Conservation (phyloP, 2,329 filamentous ascomycete species). For the Calonectria honghensis region DNA sequence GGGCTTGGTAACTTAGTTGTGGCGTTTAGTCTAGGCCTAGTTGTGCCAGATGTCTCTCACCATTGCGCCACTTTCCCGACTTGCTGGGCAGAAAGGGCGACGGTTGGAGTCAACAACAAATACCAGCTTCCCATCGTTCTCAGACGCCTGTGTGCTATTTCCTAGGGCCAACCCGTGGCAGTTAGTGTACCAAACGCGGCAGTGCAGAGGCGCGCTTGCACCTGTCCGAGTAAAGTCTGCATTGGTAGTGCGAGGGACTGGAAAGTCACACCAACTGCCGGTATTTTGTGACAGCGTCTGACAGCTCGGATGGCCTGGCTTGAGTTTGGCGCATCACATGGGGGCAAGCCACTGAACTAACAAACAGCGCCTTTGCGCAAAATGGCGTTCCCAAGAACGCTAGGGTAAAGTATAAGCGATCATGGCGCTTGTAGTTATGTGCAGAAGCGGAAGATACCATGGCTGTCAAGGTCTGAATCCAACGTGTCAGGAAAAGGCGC, state of each 20-base stretch:
- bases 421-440: not conserved
- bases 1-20: not conserved
- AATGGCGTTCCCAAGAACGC: not conserved
- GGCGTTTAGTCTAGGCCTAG: not conserved
- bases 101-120: not conserved
- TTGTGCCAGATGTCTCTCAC: not conserved
- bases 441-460: not conserved
- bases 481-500: not conserved
- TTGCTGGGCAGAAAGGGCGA: not conserved
- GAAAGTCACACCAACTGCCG: not conserved
- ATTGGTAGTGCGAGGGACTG: not conserved
- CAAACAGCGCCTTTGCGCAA: not conserved
- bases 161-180: not conserved
- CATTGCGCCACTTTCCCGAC: not conserved
- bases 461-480: not conserved
- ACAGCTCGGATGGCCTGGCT: not conserved
- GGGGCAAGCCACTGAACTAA: not conserved
- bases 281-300: not conserved
- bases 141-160: not conserved
- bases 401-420: not conserved
- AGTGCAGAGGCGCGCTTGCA: not conserved
- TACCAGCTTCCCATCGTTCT: too few relatives aligned
- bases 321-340: not conserved
- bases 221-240: not conserved
- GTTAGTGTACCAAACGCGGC: not conserved